phyloP scores from a whole-genome alignment of 2,329 filamentous ascomycete genomes.

The Lasiodiplodia sp. region DNA sequence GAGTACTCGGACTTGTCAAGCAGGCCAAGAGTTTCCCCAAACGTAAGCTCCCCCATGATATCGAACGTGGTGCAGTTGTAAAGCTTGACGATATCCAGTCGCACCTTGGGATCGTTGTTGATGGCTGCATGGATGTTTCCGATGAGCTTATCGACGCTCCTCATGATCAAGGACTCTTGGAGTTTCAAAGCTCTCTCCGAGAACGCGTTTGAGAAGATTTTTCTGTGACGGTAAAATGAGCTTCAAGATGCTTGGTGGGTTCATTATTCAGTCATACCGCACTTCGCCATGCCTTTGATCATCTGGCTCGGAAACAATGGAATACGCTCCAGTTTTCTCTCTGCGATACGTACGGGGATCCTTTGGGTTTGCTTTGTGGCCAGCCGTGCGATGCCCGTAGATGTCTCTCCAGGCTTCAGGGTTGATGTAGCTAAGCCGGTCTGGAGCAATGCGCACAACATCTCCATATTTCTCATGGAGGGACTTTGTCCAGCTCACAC shows the following conservation, averaged over 20 bases:
- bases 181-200: constrained; percentile 40
- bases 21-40: constrained; percentile 42
- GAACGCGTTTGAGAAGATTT: constrained; percentile 39
- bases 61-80: no score
- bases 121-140: not conserved
- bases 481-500: not conserved
- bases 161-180: constrained; percentile 41
- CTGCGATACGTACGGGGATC: constrained; percentile 36
- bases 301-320: constrained; percentile 36
- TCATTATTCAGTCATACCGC: no score
- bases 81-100: constrained; percentile 1
- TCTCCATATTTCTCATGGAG: constrained; percentile 27
- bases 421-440: constrained; percentile 16
- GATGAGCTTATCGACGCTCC: constrained; percentile 43
- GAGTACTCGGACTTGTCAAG: constrained; percentile 40
- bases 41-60: constrained; percentile 35
- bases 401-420: constrained; percentile 30
- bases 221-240: constrained; percentile 18
- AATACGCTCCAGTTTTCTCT: constrained; percentile 44
- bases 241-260: no score
- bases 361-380: constrained; percentile 31
- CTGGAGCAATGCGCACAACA: constrained; percentile 21
- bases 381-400: constrained; percentile 26
- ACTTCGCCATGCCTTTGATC: constrained; percentile 30
- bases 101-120: constrained; percentile 14